Conservation (phyloP, 169 alveolate species). For the Theileria equi region DNA sequence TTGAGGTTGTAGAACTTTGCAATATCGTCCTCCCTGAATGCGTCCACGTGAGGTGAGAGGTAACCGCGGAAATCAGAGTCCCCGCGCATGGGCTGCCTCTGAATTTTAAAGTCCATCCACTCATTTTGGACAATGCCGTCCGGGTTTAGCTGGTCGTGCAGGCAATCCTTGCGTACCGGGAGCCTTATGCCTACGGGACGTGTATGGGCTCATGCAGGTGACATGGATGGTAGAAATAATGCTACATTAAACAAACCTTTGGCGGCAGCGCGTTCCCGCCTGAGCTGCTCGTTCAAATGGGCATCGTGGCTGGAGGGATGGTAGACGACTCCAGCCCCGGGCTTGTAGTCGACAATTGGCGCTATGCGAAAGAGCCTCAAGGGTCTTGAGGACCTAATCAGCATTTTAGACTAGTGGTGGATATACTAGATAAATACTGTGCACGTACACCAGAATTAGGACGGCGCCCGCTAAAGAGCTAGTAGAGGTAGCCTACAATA, state of each 20-base stretch:
- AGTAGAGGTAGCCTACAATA: no score
- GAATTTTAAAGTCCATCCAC: conserved; percentile 63
- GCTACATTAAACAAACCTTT: conserved; percentile 26
- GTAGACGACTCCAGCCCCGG: conserved; percentile 75
- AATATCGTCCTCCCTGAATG: conserved; percentile 75
- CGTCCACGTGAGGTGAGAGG: conserved; percentile 72
- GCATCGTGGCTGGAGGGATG: conserved; percentile 65
- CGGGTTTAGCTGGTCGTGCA: conserved; percentile 72
- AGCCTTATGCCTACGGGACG: conserved; percentile 40
- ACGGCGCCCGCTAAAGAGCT: no score
- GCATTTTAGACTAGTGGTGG: conserved; percentile 43
- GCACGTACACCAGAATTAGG: no score
- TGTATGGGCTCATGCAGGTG: background rate
- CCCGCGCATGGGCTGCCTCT: conserved; percentile 69
- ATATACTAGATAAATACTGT: no score
- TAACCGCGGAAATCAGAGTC: conserved; percentile 70
- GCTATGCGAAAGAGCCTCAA: conserved; percentile 66
- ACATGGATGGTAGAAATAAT: background rate
- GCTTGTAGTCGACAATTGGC: conserved; percentile 74
- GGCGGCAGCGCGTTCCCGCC: conserved; percentile 37
- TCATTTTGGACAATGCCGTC: conserved; percentile 67
- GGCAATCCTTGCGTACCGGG: conserved; percentile 59
- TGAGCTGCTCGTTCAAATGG: conserved; percentile 28
- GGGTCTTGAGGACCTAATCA: conserved; percentile 53
- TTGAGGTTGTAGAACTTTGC: conserved; percentile 63